Conservation (phyloP, 192 early-diverging fungal genomes). For the Mortierella claussenii region DNA sequence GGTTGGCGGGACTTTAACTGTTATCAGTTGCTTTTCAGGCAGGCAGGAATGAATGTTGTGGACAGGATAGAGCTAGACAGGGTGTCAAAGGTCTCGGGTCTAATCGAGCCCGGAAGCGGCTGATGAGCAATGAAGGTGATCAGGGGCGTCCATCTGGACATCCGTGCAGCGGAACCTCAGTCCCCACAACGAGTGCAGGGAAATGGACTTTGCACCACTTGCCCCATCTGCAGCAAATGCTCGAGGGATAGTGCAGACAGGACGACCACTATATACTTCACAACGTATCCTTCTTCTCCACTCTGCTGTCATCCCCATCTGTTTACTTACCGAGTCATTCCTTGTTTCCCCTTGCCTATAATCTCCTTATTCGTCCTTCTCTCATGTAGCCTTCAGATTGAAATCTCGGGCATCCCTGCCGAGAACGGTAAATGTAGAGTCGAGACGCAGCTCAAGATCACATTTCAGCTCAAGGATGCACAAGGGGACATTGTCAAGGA, state of each 20-base stretch:
- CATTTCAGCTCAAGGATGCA: conserved; percentile 69
- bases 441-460: conserved; percentile 87
- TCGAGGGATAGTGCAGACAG: background rate
- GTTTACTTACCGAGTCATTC: no score
- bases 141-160: no score
- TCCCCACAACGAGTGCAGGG: no score
- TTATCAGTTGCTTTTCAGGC: background rate
- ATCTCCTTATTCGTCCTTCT: background rate
- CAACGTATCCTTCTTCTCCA: background rate
- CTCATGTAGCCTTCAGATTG: conserved; percentile 39
- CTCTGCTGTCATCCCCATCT: background rate
- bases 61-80: no score
- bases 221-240: background rate
- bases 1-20: background rate
- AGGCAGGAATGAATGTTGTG: background rate
- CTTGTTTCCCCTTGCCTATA: background rate
- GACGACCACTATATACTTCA: background rate
- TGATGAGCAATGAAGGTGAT: no score
- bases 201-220: background rate
- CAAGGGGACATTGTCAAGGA: conserved; percentile 66
- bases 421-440: conserved; percentile 75
- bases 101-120: no score
- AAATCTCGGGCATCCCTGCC: conserved; percentile 54
- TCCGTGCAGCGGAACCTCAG: no score
- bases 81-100: no score